These are phyloP conservation scores for Triticum monococcum DNA, from an alignment of 176 grass and related monocot genomes.

Conservation along the genomic window DNA sequence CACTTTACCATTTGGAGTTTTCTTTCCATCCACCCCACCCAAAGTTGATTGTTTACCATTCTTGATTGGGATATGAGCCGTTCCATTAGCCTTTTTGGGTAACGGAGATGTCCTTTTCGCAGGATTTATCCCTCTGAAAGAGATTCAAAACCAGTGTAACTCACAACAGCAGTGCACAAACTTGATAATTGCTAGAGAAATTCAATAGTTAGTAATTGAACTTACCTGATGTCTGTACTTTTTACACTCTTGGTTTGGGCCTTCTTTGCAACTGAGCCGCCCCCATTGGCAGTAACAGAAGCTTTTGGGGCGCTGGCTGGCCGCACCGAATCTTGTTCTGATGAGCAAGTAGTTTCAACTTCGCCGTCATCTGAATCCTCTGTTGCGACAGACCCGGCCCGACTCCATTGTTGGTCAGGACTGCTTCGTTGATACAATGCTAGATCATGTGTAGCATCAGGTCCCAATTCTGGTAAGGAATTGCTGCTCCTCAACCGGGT, in stretches of 20 bases:
- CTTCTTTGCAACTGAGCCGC: slow-evolving; percentile 31
- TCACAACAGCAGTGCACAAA: slow-evolving; percentile 13
- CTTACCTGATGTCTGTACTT: slow-evolving; percentile 46
- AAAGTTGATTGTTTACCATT: slow-evolving; percentile 6
- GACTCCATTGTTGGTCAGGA: slow-evolving; percentile 44
- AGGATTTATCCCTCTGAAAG: slow-evolving; percentile 31
- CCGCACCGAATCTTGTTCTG: slow-evolving; percentile 47
- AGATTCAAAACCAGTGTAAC: not conserved
- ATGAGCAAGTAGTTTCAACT: slow-evolving; percentile 57
- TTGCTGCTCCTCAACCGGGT: slow-evolving; percentile 35
- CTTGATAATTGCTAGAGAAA: not conserved
- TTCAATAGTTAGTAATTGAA: not conserved
- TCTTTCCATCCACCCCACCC: slow-evolving; percentile 8
- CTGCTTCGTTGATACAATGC: slow-evolving; percentile 47
- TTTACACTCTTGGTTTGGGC: slow-evolving; percentile 37
- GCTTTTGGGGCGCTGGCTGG: slow-evolving; percentile 52
- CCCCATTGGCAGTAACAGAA: slow-evolving; percentile 25
- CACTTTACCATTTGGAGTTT: slow-evolving; percentile 40
- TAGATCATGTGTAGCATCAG: slow-evolving; percentile 40
- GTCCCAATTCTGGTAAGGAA: slow-evolving; percentile 46
- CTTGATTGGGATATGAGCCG: slow-evolving; percentile 15
- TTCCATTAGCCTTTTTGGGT: slow-evolving; percentile 31
- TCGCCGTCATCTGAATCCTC: slow-evolving; percentile 74
- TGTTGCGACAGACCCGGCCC: slow-evolving; percentile 48
- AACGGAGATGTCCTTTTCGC: slow-evolving; percentile 26